Conservation (phyloP, 2,329 filamentous ascomycete genomes). For the Aspergillus melleus region DNA sequence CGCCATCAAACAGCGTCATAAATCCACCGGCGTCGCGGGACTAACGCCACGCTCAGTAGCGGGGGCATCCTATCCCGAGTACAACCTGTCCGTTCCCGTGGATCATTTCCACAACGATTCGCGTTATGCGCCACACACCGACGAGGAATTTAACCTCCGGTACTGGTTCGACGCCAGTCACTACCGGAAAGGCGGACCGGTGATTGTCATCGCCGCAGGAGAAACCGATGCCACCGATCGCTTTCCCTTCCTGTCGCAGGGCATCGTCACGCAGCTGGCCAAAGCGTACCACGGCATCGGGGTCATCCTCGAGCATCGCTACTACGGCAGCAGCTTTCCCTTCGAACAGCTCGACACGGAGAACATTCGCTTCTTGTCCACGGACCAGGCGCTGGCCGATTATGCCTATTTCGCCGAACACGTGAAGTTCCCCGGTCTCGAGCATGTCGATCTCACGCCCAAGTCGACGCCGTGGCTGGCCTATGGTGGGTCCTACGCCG, state of each 20-base stretch:
- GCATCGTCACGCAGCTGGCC: conserved; percentile 70
- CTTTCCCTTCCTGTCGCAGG: conserved; percentile 72
- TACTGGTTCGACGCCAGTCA: conserved; percentile 82
- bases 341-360: conserved; percentile 64
- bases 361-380: conserved; percentile 77
- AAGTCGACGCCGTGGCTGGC: conserved; percentile 69
- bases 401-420: conserved; percentile 77
- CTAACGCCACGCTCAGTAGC: neutral
- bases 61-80: conserved; percentile 28
- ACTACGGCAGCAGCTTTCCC: conserved; percentile 78
- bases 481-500: conserved; percentile 83
- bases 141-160: conserved; percentile 66
- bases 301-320: conserved; percentile 82
- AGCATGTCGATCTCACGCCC: conserved; percentile 66
- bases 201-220: conserved; percentile 73
- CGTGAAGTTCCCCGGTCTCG: conserved; percentile 68
- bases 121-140: conserved; percentile 72
- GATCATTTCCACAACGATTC: conserved; percentile 84
- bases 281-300: conserved; percentile 72
- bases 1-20: neutral
- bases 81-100: conserved; percentile 60
- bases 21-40: neutral
- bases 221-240: conserved; percentile 52
- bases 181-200: conserved; percentile 75
- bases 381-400: conserved; percentile 79